Percentiles rank a stretch among this genome's conserved stretches.
Evolutionary conservation across 2,329 filamentous ascomycete genomes (phyloP).

Genomic region (Talaromyces sp.): DNA sequence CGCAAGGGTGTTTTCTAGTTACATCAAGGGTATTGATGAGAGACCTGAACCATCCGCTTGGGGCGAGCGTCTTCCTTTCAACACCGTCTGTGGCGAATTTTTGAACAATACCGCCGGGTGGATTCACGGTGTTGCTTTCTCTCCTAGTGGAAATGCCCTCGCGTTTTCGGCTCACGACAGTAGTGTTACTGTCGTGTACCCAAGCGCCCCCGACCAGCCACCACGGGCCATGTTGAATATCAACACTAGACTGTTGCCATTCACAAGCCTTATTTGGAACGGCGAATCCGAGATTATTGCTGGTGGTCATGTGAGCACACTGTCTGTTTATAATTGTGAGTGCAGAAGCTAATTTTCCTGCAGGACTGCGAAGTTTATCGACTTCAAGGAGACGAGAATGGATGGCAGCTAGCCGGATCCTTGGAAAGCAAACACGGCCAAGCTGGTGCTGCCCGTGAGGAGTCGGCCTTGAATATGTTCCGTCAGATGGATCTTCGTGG

Average conservation of each 20-base stretch:
- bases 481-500: slow-evolving; percentile 98
- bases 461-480: slow-evolving; percentile 97
- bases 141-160: slow-evolving; percentile 84
- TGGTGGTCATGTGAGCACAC: slow-evolving; percentile 68
- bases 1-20: slow-evolving; percentile 88
- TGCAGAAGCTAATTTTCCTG: background rate
- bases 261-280: slow-evolving; percentile 90
- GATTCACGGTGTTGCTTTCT: slow-evolving; percentile 92
- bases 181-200: slow-evolving; percentile 95
- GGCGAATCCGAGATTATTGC: slow-evolving; percentile 90
- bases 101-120: slow-evolving; percentile 95
- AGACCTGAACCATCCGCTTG: slow-evolving; percentile 82
- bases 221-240: slow-evolving; percentile 87
- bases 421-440: slow-evolving; percentile 66
- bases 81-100: slow-evolving; percentile 95
- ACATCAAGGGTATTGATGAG: slow-evolving; percentile 90
- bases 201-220: slow-evolving; percentile 82
- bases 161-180: slow-evolving; percentile 95
- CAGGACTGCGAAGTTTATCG: slow-evolving; percentile 79
- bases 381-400: slow-evolving; percentile 70
- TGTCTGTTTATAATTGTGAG: background rate
- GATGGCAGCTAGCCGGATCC: slow-evolving; percentile 80
- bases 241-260: slow-evolving; percentile 83
- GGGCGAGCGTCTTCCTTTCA: slow-evolving; percentile 95
- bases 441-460: slow-evolving; percentile 64